Evolutionary conservation across 2,329 filamentous ascomycete species (phyloP), one percentile per base, ranked within the genome.

Genomic region (Thielaviopsis musarum): DNA sequence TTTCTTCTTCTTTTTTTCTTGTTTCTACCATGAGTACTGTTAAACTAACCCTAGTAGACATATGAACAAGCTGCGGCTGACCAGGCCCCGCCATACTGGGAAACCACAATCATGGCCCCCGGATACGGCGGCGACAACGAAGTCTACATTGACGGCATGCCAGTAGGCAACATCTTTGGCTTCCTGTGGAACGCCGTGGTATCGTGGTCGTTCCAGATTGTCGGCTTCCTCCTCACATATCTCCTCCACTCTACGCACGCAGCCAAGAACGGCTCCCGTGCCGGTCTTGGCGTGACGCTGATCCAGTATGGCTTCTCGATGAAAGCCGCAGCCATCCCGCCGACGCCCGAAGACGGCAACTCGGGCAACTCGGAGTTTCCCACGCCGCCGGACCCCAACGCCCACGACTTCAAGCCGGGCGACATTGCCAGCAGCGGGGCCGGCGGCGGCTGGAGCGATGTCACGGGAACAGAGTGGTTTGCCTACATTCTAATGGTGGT

Each of bases 21-120:
- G n/a, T n/a, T n/a, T n/a, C n/a, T n/a, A n/a, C n/a, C n/a, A n/a
- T n/a, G n/a, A n/a, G n/a, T n/a, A n/a, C n/a, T n/a, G n/a, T n/a
- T n/a, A 69, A 54, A 48, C 51, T 62, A 55, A 48, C 38, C 62
- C 22, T 17, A 21, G 17, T 66, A 96, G 88, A 91, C 91, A 41
- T 98, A 98, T 70, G 93, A 98, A 77, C 91, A 97, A 81, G 93
- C 93, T 17, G 93, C 93, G 2, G 91, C 91, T 51, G 93, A 98
- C 71, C 87, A 90, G 24, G 93, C 93, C 54, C 93, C 93, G 1
- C 93, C 93, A 0, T 98, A 98, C 72, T 98, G 93, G 93, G 93
- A 98, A 75, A 98, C 93, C 5, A 97, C 93, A 0, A 96, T 98
- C 64, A 80, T 98, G 57, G 91, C 91, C 0, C 93, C 93, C 0